Conservation (phyloP, 495 filamentous ascomycete species). For the Parmelia sp. region DNA sequence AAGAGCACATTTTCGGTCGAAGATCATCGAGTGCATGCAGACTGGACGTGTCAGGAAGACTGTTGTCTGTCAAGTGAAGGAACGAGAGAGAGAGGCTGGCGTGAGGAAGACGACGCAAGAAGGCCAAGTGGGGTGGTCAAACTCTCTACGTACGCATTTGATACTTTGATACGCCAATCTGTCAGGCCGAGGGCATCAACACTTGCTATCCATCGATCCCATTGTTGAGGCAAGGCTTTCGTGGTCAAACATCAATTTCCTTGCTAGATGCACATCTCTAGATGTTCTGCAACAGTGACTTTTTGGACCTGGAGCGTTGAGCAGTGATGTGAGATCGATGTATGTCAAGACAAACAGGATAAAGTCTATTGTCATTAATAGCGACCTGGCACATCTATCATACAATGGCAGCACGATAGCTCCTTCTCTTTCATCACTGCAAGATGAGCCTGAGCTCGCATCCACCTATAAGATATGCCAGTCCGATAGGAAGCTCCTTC, state of each 20-base stretch:
- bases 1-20: no score
- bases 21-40: no score
- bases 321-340: neutral
- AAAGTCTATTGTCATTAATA: conserved; percentile 13
- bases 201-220: neutral
- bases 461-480: conserved; percentile 15
- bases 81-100: no score
- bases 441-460: conserved; percentile 12
- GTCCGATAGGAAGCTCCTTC: conserved; percentile 4
- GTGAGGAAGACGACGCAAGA: no score
- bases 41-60: no score
- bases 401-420: conserved; percentile 11
- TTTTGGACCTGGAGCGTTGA: neutral
- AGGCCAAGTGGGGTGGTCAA: no score
- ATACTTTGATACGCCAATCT: neutral
- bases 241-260: neutral
- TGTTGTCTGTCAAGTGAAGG: no score
- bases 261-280: neutral
- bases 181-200: neutral
- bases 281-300: neutral
- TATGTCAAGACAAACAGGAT: neutral
- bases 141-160: neutral
- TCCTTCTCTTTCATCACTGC: neutral
- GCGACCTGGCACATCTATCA: conserved; percentile 14
- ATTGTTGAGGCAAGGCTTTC: neutral